Conservation (phyloP, 805 yeast species). For the Hanseniaspora guilliermondii region DNA sequence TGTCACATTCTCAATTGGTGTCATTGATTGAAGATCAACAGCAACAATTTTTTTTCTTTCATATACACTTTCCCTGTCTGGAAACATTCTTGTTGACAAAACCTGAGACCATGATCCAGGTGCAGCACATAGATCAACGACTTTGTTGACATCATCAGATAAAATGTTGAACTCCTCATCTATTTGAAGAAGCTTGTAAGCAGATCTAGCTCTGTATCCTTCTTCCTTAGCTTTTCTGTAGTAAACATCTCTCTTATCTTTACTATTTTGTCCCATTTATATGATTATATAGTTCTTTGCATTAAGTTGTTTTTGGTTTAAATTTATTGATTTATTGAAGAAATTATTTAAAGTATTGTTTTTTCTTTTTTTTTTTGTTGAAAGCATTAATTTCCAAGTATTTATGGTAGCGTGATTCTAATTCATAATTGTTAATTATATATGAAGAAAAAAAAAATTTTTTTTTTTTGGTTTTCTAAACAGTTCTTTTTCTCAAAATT, state of each 20-base stretch:
- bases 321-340: too few species aligned
- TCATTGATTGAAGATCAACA: conserved; percentile 94
- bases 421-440: not conserved
- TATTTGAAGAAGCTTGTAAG: conserved; percentile 81
- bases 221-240: conserved; percentile 92
- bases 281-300: not conserved
- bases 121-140: conserved; percentile 95
- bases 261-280: conserved; percentile 83
- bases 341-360: not conserved
- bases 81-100: conserved; percentile 54
- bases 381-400: not conserved
- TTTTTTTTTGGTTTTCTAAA: not conserved
- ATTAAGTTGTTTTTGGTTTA: not conserved
- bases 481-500: too few species aligned
- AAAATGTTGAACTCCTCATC: conserved; percentile 82
- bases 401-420: not conserved
- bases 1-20: conserved; percentile 84
- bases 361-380: not conserved
- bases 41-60: conserved; percentile 64
- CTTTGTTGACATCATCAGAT: conserved; percentile 55
- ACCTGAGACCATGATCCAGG: conserved; percentile 99
- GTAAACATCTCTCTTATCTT: conserved; percentile 86
- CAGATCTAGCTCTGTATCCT: conserved; percentile 96
- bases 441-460: not conserved
- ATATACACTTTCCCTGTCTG: conserved; percentile 24